A percentile compares a stretch with the other conserved stretches of the same genome.
Evolutionary conservation across 352 stramenopile species (phyloP).

Genomic region (Phytophthora hibernalis): DNA sequence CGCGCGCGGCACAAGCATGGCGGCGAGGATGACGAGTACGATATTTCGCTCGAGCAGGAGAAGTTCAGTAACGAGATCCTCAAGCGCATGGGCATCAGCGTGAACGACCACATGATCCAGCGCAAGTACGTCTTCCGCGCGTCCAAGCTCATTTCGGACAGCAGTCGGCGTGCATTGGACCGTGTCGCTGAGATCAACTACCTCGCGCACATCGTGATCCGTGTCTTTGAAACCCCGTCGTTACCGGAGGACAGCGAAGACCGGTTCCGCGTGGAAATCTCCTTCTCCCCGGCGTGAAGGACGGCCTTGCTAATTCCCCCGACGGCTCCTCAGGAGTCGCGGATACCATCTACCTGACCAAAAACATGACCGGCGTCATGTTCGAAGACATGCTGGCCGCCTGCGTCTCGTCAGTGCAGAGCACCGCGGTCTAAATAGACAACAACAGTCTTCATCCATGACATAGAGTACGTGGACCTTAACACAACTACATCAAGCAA

Average conservation of each 20-base stretch:
- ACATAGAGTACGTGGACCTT: conserved; percentile 26
- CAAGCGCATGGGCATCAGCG: conserved; percentile 86
- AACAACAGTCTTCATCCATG: conserved; percentile 16
- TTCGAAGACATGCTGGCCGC: conserved; percentile 90
- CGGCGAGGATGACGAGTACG: conserved; percentile 68
- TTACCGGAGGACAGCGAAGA: conserved; percentile 85
- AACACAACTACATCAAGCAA: not conserved
- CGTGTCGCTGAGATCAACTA: conserved; percentile 97
- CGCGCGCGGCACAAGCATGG: conserved; percentile 60
- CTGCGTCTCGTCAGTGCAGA: conserved; percentile 83
- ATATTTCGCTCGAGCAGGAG: conserved; percentile 83
- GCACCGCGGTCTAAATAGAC: conserved; percentile 29
- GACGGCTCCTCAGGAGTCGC: conserved; percentile 45
- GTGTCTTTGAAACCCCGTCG: conserved; percentile 97
- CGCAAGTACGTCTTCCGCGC: conserved; percentile 84
- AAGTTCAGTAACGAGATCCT: conserved; percentile 88
- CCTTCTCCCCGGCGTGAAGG: conserved; percentile 80
- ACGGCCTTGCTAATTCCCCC: conserved; percentile 32
- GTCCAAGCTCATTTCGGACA: conserved; percentile 83
- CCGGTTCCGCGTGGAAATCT: conserved; percentile 88
- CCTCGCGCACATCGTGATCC: conserved; percentile 98
- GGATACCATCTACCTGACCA: conserved; percentile 85
- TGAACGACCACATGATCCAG: conserved; percentile 80
- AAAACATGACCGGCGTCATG: conserved; percentile 88
- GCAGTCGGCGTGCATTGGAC: conserved; percentile 75